Percentiles rank a stretch among this genome's conserved stretches.
Evolutionary conservation across 257 asterid species (phyloP).

Genomic region (Solanum boliviense): DNA sequence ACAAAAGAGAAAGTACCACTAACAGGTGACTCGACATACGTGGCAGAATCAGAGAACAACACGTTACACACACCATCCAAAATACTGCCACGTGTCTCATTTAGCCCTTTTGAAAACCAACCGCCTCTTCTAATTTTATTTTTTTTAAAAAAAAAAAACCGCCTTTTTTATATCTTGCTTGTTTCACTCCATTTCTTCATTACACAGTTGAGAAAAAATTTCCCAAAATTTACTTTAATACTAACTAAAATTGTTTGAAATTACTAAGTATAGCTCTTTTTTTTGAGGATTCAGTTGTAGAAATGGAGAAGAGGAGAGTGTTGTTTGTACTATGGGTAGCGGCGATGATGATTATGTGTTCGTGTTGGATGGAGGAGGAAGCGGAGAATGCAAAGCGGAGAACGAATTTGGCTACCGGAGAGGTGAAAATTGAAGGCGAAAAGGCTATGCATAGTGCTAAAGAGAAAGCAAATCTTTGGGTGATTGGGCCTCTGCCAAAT

Average conservation of each 20-base stretch:
- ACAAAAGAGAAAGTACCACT: too few relatives aligned
- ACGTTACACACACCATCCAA: neutral
- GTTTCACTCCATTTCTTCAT: neutral
- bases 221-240: too few relatives aligned
- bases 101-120: neutral
- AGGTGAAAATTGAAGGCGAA: neutral
- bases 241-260: neutral
- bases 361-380: neutral
- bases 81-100: neutral
- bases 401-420: neutral
- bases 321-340: slow-evolving; percentile 5
- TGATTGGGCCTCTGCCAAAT: slow-evolving; percentile 31
- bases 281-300: neutral
- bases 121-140: neutral
- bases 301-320: slow-evolving; percentile 5
- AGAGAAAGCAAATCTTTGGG: slow-evolving; percentile 27
- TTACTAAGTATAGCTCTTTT: neutral
- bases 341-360: neutral
- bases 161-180: neutral
- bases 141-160: neutral
- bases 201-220: neutral
- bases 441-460: slow-evolving; percentile 10
- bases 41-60: neutral
- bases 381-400: neutral
- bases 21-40: neutral